Evolutionary conservation across 2,329 filamentous ascomycete species (phyloP).

Genomic region (Penicillium sp.): DNA sequence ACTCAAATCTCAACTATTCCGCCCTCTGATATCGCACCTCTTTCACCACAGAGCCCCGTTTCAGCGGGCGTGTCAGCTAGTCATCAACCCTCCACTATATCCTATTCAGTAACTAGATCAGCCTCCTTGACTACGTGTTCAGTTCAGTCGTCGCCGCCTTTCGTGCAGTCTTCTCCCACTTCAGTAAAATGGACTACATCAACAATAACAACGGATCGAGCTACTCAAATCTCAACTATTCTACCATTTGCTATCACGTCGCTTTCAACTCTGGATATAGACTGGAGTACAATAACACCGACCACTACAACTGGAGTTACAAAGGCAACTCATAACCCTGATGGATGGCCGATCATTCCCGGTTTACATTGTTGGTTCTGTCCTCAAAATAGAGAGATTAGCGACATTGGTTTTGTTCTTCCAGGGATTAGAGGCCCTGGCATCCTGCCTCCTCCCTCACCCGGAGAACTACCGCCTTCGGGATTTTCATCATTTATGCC

Average conservation of each 20-base stretch:
- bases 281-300: neutral
- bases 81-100: too few species aligned
- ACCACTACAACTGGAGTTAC: neutral
- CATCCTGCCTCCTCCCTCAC: neutral
- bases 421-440: neutral
- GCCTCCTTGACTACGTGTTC: too few species aligned
- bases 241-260: neutral
- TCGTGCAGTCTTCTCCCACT: too few species aligned
- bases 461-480: neutral
- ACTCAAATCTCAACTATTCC: too few species aligned
- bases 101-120: too few species aligned
- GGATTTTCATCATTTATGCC: neutral
- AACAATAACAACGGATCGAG: neutral
- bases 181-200: too few species aligned
- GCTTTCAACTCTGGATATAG: neutral
- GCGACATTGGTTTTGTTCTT: neutral
- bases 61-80: too few species aligned
- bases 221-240: neutral
- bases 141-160: too few species aligned
- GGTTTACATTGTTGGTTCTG: neutral
- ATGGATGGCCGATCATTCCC: neutral
- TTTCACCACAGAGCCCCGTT: too few species aligned
- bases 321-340: neutral
- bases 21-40: too few species aligned
- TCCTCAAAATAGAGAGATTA: neutral